These are phyloP conservation scores for Acacia crassicarpa DNA, from an alignment of 306 rosid genomes.

Conservation along the genomic window DNA sequence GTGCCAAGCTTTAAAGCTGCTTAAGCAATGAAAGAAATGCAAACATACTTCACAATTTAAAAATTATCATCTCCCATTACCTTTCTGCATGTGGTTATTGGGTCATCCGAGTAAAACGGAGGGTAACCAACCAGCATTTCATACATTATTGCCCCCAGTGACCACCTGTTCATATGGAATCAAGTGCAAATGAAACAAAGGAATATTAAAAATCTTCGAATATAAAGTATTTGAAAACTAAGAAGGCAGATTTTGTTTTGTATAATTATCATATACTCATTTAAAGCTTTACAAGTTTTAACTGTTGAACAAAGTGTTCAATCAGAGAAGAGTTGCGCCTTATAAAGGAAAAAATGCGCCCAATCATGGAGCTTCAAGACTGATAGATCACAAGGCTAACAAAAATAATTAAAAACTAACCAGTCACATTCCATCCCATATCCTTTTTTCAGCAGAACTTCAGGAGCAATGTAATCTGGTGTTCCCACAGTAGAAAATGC, in stretches of 20 bases:
- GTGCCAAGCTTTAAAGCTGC: constrained; percentile 13
- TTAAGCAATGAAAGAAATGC: constrained; percentile 27
- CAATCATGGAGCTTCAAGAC: constrained; percentile 10
- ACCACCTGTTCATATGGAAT: constrained; percentile 75
- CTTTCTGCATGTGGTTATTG: constrained; percentile 95
- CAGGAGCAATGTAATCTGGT: constrained; percentile 98
- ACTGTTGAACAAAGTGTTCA: constrained; percentile 4
- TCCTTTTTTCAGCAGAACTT: constrained; percentile 93
- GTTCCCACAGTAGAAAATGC: constrained; percentile 99
- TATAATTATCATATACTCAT: constrained; percentile 2
- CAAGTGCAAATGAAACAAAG: constrained; percentile 17
- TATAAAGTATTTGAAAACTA: constrained; percentile 7
- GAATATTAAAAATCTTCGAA: background rate
- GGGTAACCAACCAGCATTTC: constrained; percentile 99
- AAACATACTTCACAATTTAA: constrained; percentile 8
- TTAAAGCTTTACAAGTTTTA: constrained; percentile 21
- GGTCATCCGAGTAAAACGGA: constrained; percentile 96
- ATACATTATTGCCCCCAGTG: constrained; percentile 94
- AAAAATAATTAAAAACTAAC: constrained; percentile 55
- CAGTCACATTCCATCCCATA: constrained; percentile 99
- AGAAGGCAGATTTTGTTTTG: constrained; percentile 3
- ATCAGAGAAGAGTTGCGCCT: constrained; percentile 19
- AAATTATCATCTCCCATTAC: constrained; percentile 37
- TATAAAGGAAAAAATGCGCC: constrained; percentile 5
- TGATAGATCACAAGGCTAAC: constrained; percentile 24